A percentile compares a stretch with the other conserved stretches of the same genome.
These are phyloP conservation scores for Mycena vulgaris DNA, from an alignment of 768 basidiomycete species.

Conservation along the genomic window DNA sequence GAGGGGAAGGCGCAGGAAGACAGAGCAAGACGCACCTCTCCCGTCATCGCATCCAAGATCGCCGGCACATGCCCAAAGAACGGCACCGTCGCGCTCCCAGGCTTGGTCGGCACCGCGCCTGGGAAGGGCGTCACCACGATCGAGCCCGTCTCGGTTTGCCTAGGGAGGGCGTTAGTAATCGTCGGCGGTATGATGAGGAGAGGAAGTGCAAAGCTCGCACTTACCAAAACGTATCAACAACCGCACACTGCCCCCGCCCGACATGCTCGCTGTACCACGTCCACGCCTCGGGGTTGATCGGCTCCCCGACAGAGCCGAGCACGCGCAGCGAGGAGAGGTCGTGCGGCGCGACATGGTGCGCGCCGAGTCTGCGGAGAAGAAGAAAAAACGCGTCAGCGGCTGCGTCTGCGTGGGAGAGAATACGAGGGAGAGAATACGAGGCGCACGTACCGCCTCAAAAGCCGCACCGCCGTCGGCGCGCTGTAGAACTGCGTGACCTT, in stretches of 20 bases:
- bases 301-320: slow-evolving; percentile 95
- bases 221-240: slow-evolving; percentile 93
- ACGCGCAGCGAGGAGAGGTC: slow-evolving; percentile 89
- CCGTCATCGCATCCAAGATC: slow-evolving; percentile 88
- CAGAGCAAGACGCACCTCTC: slow-evolving; percentile 61
- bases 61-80: slow-evolving; percentile 96
- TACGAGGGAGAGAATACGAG: too few species aligned
- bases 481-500: slow-evolving; percentile 97
- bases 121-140: slow-evolving; percentile 97
- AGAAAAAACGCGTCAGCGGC: too few species aligned
- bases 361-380: slow-evolving; percentile 71
- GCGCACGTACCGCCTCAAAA: slow-evolving; percentile 72
- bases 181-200: neutral
- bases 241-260: slow-evolving; percentile 88
- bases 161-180: slow-evolving; percentile 43
- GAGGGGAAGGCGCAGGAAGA: neutral
- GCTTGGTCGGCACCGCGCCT: slow-evolving; percentile 96
- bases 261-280: slow-evolving; percentile 99
- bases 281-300: slow-evolving; percentile 99
- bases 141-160: slow-evolving; percentile 98
- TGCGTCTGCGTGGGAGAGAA: too few species aligned
- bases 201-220: slow-evolving; percentile 36
- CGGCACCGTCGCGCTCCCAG: slow-evolving; percentile 96
- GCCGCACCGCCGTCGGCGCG: slow-evolving; percentile 94
- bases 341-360: slow-evolving; percentile 86